These are phyloP conservation scores for Striga asiatica DNA, from an alignment of 257 asterid genomes.

Conservation along the genomic window DNA sequence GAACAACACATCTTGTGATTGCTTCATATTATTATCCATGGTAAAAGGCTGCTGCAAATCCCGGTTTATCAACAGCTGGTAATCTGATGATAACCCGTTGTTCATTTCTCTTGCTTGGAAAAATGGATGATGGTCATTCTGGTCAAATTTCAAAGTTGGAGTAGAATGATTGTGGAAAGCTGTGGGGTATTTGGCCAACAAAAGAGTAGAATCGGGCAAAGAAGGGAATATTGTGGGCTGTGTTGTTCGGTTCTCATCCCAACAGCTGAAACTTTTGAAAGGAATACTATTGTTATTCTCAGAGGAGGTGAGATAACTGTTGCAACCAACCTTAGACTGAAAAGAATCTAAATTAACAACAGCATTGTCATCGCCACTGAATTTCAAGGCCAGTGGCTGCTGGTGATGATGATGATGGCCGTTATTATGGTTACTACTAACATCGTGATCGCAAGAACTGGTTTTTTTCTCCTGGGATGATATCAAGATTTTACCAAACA, in stretches of 20 bases:
- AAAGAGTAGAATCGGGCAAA: slow-evolving; percentile 46
- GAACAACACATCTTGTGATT: slow-evolving; percentile 32
- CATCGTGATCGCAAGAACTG: slow-evolving; percentile 22
- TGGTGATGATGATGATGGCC: slow-evolving; percentile 16
- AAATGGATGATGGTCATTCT: no score
- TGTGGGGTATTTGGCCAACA: slow-evolving; percentile 68
- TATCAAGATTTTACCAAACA: slow-evolving; percentile 79
- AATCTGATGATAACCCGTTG: slow-evolving; percentile 31
- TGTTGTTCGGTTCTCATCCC: slow-evolving; percentile 52
- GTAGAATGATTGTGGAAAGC: slow-evolving; percentile 43
- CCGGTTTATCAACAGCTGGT: slow-evolving; percentile 31
- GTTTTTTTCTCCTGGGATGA: slow-evolving; percentile 46
- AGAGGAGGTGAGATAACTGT: slow-evolving; percentile 29
- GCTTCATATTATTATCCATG: slow-evolving; percentile 51
- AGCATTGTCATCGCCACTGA: slow-evolving; percentile 26
- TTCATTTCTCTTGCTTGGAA: slow-evolving; percentile 35
- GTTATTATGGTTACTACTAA: not conserved
- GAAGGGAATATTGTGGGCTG: slow-evolving; percentile 29
- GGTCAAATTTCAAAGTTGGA: slow-evolving; percentile 42
- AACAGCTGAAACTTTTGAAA: slow-evolving; percentile 31
- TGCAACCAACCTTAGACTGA: slow-evolving; percentile 29
- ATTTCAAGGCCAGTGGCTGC: slow-evolving; percentile 30
- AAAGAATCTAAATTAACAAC: slow-evolving; percentile 35
- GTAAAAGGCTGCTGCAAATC: slow-evolving; percentile 46
- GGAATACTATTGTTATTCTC: slow-evolving; percentile 40